Evolutionary conservation across 1,284 basidiomycete species (phyloP).

Genomic region (Coriolopsis trogii): DNA sequence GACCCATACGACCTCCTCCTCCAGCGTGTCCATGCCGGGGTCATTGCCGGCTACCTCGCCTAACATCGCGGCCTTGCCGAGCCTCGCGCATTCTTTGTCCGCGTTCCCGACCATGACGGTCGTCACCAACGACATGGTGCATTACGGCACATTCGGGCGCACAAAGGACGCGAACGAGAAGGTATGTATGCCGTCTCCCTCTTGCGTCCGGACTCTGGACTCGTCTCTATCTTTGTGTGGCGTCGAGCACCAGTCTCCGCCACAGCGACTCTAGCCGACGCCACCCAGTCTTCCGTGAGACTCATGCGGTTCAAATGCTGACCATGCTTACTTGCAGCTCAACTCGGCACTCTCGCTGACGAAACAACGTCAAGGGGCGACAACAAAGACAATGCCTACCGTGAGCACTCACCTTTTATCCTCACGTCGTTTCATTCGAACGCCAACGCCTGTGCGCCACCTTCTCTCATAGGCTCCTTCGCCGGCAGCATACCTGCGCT

Average conservation of each 20-base stretch:
- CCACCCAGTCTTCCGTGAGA: conserved; percentile 3
- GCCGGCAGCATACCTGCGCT: conserved; percentile 8
- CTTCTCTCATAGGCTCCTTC: conserved; percentile 4
- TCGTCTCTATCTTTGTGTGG: no score
- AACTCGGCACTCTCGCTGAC: conserved; percentile 32
- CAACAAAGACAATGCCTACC: conserved; percentile 12
- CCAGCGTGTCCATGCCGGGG: conserved; percentile 4
- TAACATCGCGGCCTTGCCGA: conserved; percentile 34
- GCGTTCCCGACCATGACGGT: conserved; percentile 36
- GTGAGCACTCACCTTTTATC: conserved; percentile 12
- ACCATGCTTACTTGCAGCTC: conserved; percentile 22
- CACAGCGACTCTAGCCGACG: conserved; percentile 1
- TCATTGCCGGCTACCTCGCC: conserved; percentile 5
- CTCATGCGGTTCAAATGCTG: no score
- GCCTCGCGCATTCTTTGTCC: conserved; percentile 37
- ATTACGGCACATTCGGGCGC: conserved; percentile 31
- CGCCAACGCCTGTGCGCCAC: conserved; percentile 3
- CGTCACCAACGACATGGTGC: conserved; percentile 37
- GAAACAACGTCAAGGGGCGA: conserved; percentile 27
- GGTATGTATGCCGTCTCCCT: no score
- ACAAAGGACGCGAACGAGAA: conserved; percentile 35
- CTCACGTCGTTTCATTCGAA: conserved; percentile 6
- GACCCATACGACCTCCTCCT: not conserved
- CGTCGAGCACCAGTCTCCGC: no score
- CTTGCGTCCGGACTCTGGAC: no score